A percentile compares a stretch with the other conserved stretches of the same genome.
These are phyloP conservation scores for Suillus weaverae DNA, from an alignment of 768 basidiomycete species.

Conservation along the genomic window DNA sequence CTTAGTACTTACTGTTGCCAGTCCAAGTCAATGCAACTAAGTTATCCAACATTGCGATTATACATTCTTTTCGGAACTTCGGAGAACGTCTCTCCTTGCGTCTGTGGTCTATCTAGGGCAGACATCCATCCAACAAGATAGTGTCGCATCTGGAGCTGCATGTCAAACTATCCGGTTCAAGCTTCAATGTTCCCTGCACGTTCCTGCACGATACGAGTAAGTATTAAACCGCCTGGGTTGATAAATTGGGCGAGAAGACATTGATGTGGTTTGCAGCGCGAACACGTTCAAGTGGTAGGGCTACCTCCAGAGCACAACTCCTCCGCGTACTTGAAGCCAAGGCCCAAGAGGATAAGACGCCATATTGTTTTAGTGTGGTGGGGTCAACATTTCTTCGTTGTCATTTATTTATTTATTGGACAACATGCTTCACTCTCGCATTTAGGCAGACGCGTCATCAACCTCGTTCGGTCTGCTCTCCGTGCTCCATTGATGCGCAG, in stretches of 20 bases:
- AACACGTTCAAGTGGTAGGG: background rate
- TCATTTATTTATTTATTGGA: too few species aligned
- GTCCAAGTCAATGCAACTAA: background rate
- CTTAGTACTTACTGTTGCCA: too few species aligned
- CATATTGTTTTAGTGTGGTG: background rate
- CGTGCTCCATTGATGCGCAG: background rate
- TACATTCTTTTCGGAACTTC: background rate
- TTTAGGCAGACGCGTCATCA: background rate
- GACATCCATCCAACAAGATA: background rate
- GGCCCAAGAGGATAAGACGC: too few species aligned
- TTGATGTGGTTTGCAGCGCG: background rate
- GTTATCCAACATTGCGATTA: background rate
- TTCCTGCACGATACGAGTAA: background rate
- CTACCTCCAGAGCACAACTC: background rate
- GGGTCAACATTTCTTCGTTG: background rate
- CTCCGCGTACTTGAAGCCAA: background rate
- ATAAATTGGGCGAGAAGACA: background rate
- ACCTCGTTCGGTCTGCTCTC: background rate
- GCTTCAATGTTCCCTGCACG: background rate
- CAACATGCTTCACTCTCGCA: background rate
- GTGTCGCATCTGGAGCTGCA: background rate
- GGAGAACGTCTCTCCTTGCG: background rate
- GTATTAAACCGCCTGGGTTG: background rate
- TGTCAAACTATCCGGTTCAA: background rate
- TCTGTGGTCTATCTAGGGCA: background rate